A percentile compares a stretch with the other conserved stretches of the same genome.
phyloP scores from a whole-genome alignment of 1,139 yeast species.

The Suhomyces chickasaworum region DNA sequence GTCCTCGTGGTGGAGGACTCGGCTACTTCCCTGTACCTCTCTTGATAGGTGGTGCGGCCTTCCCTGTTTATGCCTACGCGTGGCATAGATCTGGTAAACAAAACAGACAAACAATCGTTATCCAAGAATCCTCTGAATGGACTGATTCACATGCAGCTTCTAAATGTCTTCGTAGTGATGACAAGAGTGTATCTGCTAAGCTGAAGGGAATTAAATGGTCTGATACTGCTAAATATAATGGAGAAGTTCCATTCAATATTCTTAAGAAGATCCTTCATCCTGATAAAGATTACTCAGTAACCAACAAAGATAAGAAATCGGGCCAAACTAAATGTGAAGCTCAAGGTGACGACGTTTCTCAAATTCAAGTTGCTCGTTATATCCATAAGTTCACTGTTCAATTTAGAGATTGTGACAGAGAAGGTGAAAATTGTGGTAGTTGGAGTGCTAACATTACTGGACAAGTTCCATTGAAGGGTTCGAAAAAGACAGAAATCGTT shows the following conservation, averaged over 20 bases:
- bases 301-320: not conserved
- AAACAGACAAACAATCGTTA: not conserved
- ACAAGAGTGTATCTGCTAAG: constrained; percentile 1
- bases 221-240: not conserved
- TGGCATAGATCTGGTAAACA: not conserved
- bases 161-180: not conserved
- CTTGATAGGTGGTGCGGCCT: constrained; percentile 1
- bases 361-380: not conserved
- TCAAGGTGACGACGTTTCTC: not conserved
- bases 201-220: constrained; percentile 4
- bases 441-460: constrained; percentile 4
- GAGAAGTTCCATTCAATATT: not conserved
- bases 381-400: constrained; percentile 1
- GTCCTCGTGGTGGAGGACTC: not conserved
- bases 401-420: constrained; percentile 1
- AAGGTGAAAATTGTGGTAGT: constrained; percentile 1
- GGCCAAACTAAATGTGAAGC: not conserved
- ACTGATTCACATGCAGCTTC: not conserved
- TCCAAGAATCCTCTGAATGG: constrained; percentile 1
- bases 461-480: not conserved
- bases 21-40: constrained; percentile 1
- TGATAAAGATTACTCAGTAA: not conserved
- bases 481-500: not conserved
- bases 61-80: not conserved
- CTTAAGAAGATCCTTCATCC: constrained; percentile 1